phyloP scores from a whole-genome alignment of 305 asterid species.

The Fraxinus nigra region DNA sequence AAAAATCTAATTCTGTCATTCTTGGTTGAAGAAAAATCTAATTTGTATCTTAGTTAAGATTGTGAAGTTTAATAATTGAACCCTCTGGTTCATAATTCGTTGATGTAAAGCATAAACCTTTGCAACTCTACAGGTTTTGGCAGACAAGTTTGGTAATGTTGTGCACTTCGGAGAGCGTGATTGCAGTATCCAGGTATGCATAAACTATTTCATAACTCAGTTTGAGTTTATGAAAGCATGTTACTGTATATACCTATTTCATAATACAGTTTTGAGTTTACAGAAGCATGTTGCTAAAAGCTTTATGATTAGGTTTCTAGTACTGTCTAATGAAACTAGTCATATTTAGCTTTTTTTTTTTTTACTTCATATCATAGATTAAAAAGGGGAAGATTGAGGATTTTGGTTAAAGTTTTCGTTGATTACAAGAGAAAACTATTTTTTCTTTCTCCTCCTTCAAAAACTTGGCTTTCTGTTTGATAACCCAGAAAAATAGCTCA shows the following conservation, averaged over 20 bases:
- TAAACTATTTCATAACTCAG: not conserved
- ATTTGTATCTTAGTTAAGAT: not conserved
- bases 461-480: not conserved
- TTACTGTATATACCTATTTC: not conserved
- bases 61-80: not conserved
- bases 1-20: not conserved
- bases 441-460: not conserved
- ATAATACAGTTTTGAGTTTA: not conserved
- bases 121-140: constrained; percentile 63
- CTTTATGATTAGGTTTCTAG: not conserved
- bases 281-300: constrained; percentile 6
- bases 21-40: not conserved
- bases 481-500: not conserved
- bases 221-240: not conserved
- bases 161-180: constrained; percentile 99
- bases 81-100: constrained; percentile 2
- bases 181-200: constrained; percentile 90
- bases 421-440: not conserved
- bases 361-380: not conserved
- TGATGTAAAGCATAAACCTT: constrained; percentile 7
- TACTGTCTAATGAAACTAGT: constrained; percentile 1
- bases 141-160: constrained; percentile 86
- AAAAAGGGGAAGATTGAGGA: not conserved
- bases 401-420: not conserved
- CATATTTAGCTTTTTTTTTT: not conserved